These are phyloP conservation scores for Elymus sibiricus DNA, from an alignment of 176 grass and related monocot species.

Conservation along the genomic window DNA sequence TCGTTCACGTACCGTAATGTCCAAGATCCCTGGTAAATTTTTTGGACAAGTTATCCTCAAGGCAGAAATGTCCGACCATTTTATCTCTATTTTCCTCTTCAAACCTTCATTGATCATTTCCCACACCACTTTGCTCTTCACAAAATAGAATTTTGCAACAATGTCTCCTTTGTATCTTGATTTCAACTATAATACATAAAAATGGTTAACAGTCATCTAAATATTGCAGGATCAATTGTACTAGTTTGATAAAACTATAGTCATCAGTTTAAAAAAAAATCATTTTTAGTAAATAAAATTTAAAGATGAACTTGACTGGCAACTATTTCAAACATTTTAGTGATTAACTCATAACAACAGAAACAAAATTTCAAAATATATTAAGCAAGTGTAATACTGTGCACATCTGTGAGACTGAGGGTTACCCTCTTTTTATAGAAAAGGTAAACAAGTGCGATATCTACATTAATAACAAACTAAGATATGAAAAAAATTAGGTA, in stretches of 20 bases:
- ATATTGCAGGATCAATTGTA: not conserved
- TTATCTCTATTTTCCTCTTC: constrained; percentile 65
- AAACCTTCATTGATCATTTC: constrained; percentile 51
- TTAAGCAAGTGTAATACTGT: not conserved
- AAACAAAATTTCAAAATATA: not conserved
- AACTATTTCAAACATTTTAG: not conserved
- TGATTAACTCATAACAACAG: not conserved
- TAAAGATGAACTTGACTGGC: not conserved
- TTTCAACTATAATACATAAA: not conserved
- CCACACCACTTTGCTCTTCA: constrained; percentile 47
- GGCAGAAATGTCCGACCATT: constrained; percentile 39
- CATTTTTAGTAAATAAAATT: not conserved
- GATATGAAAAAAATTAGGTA: not conserved
- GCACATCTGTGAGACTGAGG: not conserved
- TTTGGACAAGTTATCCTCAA: constrained; percentile 50
- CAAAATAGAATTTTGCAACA: constrained; percentile 58
- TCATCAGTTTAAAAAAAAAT: not conserved
- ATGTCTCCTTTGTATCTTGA: constrained; percentile 57
- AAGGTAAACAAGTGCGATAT: not conserved
- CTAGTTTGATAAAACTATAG: not conserved
- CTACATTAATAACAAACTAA: not conserved
- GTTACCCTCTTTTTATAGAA: not conserved
- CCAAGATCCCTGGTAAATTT: constrained; percentile 32
- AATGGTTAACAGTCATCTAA: not conserved
- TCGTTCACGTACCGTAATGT: constrained; percentile 40